Base-by-base conservation (phyloP, 306 rosid species). In the Chamaecrista fasciculata region DNA sequence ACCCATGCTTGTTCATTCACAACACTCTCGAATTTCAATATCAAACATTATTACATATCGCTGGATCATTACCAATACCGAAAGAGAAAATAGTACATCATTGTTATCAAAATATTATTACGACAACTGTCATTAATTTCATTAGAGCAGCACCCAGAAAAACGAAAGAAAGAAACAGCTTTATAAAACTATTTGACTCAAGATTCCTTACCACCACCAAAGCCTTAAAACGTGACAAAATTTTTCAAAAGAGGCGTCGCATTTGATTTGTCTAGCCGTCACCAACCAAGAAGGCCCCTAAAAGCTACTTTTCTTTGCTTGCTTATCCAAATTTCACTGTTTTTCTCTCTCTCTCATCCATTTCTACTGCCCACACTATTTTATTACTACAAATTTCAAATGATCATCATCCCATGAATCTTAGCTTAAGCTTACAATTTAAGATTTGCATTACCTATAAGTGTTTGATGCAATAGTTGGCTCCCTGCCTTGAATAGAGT, bases 241-340 rank as follows among this genome's bases (percentile, higher is more conserved):
- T 4, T 31, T n/a, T 61, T 39, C 67, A 5, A 25, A 63, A 63
- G 43, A n/a, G 57, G 57, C 25, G 57, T 44, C 57, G 42, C 55
- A 43, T 16, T 43, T 26, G 2, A 0, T 4, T 4, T 5, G 18
- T 1, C 59, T 58, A 29, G 46, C 71, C 44, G 31, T 47, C 46
- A 18, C 47, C 71, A 19, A 19, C 4, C 3, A 24, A 28, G 67
- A 39, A 26, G 50, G 65, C 9, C 44, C 50, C 56, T 18, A 11
- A 34, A 34, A 8, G n/a, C n/a, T n/a, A n/a, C n/a, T n/a, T n/a
- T 11, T 0, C 8, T 15, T 11, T 12, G 31, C 33, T 16, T 31
- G n/a, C 44, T 29, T 5, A 55, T 55, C 62, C 21, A 16, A 1
- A 47, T 5, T 14, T 43, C 7, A 18, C 16, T 4, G 34, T 24